Base-by-base conservation (phyloP, 768 basidiomycete genomes). In the Russula dissimulans region DNA sequence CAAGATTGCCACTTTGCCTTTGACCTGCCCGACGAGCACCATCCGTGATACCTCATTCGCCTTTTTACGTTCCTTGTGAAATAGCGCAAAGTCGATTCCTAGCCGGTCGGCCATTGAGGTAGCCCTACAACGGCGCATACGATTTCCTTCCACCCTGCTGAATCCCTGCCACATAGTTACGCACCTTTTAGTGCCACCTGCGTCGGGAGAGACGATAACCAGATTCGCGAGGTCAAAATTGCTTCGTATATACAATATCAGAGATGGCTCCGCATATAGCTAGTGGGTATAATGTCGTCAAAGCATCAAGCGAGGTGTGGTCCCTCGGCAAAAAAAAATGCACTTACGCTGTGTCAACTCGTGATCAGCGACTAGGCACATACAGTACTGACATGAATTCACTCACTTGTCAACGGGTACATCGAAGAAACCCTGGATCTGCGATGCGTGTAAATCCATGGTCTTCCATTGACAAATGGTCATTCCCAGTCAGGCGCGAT, bases 351-450 rank as follows among this genome's bases (percentile, higher is more conserved):
- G 66, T 7, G 54, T 38, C 44, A 22, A 34, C 9, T 38, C 32
- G 8, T 36, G 17, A 29, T 55, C 43, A 45, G 50, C 59, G 47
- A 59, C 44, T 45, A 61, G 31, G 42, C 32, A 56, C 54, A 26
- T 26, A 26, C 22, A 26, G 42, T 18, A 54, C 53, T 45, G 60
- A 62, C 43, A 68, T 56, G 57, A 39, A 59, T 43, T 9, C 3
- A 84, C 92, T 81, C 71, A 95, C 92, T 99, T 98, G 80, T 99
- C 97, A 68, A 97, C 95, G 8, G 97, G 97, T 46, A 98, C 95
- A 73, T 98, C 95, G 73, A 99, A 99, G 78, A 99, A 99, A 6
- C 97, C 97, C 76, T 99, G 97, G 64, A 99, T 98, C 71, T 99
- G 97, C 2, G 93, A 95, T 36, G 97, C 97, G 71, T 99, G 95